A percentile compares a stretch with the other conserved stretches of the same genome.
phyloP scores from a whole-genome alignment of 164 flowering plant species.

The Protea cynaroides region DNA sequence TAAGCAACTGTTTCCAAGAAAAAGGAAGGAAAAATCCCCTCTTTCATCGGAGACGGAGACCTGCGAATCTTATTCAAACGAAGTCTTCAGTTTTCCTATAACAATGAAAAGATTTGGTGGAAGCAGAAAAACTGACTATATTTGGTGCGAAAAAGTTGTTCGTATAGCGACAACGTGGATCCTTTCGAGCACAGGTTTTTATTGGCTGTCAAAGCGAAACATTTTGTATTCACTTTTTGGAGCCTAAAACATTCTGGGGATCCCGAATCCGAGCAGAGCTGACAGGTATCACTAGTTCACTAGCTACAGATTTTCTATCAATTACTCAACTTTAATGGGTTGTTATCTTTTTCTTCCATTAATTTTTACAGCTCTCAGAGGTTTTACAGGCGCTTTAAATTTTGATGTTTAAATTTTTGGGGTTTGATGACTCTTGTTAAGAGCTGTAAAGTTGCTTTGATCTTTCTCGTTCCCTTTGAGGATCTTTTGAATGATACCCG shows the following conservation, averaged over 20 bases:
- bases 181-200: background rate
- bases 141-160: slow-evolving; percentile 13
- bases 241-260: slow-evolving; percentile 4
- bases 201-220: background rate
- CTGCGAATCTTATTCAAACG: too few relatives aligned
- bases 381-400: background rate
- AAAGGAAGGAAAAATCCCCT: too few relatives aligned
- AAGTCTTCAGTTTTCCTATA: too few relatives aligned
- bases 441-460: background rate
- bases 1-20: too few relatives aligned
- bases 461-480: background rate
- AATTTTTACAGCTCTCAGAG: background rate
- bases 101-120: too few relatives aligned
- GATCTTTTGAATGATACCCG: background rate
- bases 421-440: background rate
- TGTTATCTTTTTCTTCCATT: background rate
- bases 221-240: slow-evolving; percentile 6
- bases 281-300: background rate
- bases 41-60: too few relatives aligned
- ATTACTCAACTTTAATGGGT: slow-evolving; percentile 1
- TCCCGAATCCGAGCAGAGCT: background rate
- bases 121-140: background rate
- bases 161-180: background rate
- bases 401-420: background rate
- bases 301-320: background rate